These are phyloP conservation scores for Hippophae gyantsensis DNA, from an alignment of 306 rosid species.

Conservation along the genomic window DNA sequence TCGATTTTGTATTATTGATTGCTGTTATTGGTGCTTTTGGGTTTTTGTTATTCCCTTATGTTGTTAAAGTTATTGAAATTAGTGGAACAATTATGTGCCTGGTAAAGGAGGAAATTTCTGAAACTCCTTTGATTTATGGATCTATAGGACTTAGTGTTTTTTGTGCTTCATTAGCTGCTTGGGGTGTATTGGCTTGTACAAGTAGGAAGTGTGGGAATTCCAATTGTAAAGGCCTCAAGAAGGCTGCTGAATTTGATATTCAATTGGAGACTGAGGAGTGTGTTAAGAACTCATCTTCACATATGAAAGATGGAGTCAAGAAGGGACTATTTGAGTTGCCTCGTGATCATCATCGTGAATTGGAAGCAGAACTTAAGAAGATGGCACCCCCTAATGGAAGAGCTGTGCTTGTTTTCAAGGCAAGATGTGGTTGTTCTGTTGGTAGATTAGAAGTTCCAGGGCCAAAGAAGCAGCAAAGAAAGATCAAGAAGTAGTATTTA, in stretches of 20 bases:
- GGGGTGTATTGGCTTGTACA: conserved; percentile 56
- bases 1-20: conserved; percentile 61
- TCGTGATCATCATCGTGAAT: conserved; percentile 76
- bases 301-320: conserved; percentile 43
- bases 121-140: conserved; percentile 61
- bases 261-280: conserved; percentile 95
- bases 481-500: conserved; percentile 74
- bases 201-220: conserved; percentile 73
- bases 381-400: conserved; percentile 93
- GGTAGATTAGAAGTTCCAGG: conserved; percentile 97
- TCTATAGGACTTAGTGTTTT: conserved; percentile 48
- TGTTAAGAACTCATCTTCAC: conserved; percentile 55
- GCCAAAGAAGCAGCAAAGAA: conserved; percentile 47
- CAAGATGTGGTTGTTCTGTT: conserved; percentile 93
- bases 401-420: conserved; percentile 71
- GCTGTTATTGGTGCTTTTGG: conserved; percentile 62
- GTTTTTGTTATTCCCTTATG: conserved; percentile 58
- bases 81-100: conserved; percentile 22
- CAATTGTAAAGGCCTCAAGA: conserved; percentile 65
- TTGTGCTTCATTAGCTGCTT: conserved; percentile 60
- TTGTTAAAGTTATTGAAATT: conserved; percentile 28
- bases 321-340: conserved; percentile 76
- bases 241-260: conserved; percentile 87
- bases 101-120: conserved; percentile 58
- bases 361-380: conserved; percentile 94